Conservation (phyloP, 495 filamentous ascomycete genomes). For the Hypoxylon fragiforme region DNA sequence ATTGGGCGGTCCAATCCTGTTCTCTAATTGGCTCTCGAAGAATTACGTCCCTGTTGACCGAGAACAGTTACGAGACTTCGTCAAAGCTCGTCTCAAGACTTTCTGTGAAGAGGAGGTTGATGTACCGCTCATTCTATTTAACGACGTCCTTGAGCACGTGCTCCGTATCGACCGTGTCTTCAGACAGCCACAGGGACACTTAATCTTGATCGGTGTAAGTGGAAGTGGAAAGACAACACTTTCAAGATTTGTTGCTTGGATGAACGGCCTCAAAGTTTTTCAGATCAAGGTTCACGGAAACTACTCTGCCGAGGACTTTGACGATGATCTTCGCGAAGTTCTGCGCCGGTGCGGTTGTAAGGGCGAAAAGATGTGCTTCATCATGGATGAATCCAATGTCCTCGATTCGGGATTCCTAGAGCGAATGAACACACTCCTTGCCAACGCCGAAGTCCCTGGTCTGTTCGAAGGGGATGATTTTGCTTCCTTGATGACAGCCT, state of each 20-base stretch:
- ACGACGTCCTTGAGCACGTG: conserved; percentile 97
- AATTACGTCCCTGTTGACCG: conserved; percentile 96
- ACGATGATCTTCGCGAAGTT: conserved; percentile 93
- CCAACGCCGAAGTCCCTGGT: conserved; percentile 96
- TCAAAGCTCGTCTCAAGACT: conserved; percentile 93
- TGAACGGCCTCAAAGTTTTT: conserved; percentile 98
- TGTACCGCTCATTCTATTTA: conserved; percentile 94
- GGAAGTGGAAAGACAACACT: conserved; percentile 98
- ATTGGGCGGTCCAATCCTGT: conserved; percentile 91
- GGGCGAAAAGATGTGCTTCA: conserved; percentile 99
- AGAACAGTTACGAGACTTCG: conserved; percentile 91
- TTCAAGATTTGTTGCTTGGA: conserved; percentile 98
- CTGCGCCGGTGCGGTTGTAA: conserved; percentile 93
- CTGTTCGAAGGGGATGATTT: conserved; percentile 98
- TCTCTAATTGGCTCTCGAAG: conserved; percentile 99
- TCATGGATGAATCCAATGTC: conserved; percentile 99
- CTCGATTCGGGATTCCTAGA: conserved; percentile 98
- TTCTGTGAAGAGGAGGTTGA: conserved; percentile 99
- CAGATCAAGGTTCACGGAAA: conserved; percentile 99
- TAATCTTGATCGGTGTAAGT: conserved; percentile 97
- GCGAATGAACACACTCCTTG: conserved; percentile 97
- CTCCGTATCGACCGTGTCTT: conserved; percentile 98
- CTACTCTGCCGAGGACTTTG: conserved; percentile 98
- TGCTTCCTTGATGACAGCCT: conserved; percentile 94
- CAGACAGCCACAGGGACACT: conserved; percentile 94